Conservation (phyloP, 108 stramenopile genomes). For the Aurantiochytrium sp. region DNA sequence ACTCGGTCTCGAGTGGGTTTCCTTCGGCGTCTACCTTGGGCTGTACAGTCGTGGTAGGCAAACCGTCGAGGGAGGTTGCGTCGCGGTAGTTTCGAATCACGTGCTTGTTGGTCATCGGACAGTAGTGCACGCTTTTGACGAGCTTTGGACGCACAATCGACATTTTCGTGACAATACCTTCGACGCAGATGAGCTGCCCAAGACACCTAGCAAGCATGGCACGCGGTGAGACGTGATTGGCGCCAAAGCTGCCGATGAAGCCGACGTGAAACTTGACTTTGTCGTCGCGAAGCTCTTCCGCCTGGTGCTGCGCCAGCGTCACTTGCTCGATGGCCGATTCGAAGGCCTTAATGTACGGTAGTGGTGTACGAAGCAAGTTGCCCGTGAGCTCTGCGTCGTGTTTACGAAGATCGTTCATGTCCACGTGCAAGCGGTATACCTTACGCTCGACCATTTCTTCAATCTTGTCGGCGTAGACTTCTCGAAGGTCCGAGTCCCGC, state of each 20-base stretch:
- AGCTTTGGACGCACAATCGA: constrained; percentile 94
- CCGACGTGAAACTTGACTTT: constrained; percentile 29
- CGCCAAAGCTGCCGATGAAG: constrained; percentile 49
- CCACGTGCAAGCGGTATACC: not conserved
- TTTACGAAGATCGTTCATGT: constrained; percentile 14
- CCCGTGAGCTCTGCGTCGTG: not conserved
- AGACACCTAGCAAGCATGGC: constrained; percentile 28
- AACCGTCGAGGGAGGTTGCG: constrained; percentile 84
- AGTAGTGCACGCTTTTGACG: constrained; percentile 88
- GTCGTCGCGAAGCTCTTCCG: not conserved
- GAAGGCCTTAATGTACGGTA: not conserved
- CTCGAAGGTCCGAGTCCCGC: not conserved
- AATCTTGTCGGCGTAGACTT: not conserved
- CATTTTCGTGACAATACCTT: constrained; percentile 95
- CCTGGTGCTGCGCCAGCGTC: not conserved
- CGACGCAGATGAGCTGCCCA: constrained; percentile 75
- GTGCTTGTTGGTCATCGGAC: constrained; percentile 72
- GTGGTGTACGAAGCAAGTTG: not conserved
- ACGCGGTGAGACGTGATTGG: constrained; percentile 32
- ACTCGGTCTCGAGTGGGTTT: constrained; percentile 87
- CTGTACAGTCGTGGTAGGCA: constrained; percentile 66
- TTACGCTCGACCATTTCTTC: not conserved
- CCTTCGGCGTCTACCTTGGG: constrained; percentile 83
- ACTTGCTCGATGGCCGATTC: constrained; percentile 4
- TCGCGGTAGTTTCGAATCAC: constrained; percentile 78